Base-by-base conservation (phyloP, 116 monocot genomes). In the Dioscorea cayenensis region DNA sequence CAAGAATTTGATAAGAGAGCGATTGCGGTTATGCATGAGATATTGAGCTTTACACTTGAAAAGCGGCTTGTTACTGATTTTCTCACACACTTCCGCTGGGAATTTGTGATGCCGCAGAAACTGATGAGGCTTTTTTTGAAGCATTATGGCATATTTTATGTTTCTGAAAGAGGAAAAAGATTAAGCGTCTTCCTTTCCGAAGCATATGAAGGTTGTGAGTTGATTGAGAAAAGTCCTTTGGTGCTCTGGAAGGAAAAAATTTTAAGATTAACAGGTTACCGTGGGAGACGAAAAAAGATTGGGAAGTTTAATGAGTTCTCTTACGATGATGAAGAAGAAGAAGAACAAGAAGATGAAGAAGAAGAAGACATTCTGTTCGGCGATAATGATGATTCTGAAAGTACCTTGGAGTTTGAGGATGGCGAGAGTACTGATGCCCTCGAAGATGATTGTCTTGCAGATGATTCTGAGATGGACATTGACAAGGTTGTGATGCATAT, bases 91-190 rank as follows among this genome's bases (percentile, higher is more conserved):
- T 95, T 95, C 29, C 80, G 92, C 9, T 68, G 66, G 20, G 95
- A 95, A 69, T 87, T 92, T 82, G 69, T 80, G 51, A 95, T 95
- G 92, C 92, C 95, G 4, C 95, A 95, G 67, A 95, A 95, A 60
- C 67, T 95, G 70, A 95, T 92, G 95, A 85, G 95, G 78, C 74
- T 95, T 64, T 81, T 95, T 14, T 70, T 92, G 80, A 95, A 89
- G 78, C 92, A 92, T 65, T 87, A 78, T 68, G 95, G 85, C 18
- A 89, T 95, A 32, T 95, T 95, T 80, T 95, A 95, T 74, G 95
- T 95, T 64, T 95, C 92, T 59, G 94, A 95, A 72, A 85, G 95
- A 74, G 95, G 95, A 19, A 95, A 95, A 74, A 59, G 92, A 49
- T 74, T 87, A 61, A 89, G 85, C 66, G 92, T 87, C 8, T 95